These are phyloP conservation scores for Saccharomyces uvarum DNA, from an alignment of 1,139 yeast genomes.

Conservation along the genomic window DNA sequence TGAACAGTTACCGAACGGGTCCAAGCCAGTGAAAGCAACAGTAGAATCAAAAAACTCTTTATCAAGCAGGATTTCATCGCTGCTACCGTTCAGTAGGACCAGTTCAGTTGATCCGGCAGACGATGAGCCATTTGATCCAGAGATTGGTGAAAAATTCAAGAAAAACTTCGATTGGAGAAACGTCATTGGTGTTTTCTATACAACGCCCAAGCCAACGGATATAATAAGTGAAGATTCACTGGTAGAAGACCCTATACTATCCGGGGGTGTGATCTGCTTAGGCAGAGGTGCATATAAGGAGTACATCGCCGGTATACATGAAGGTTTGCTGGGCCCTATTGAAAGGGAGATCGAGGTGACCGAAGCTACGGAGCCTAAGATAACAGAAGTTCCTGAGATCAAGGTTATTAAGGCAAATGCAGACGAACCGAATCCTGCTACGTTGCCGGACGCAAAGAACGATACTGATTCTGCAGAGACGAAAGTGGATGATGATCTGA, in stretches of 20 bases:
- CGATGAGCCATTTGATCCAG: constrained; percentile 7
- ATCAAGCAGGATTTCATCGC: background rate
- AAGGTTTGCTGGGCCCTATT: constrained; percentile 88
- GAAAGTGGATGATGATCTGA: constrained; percentile 23
- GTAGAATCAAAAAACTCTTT: background rate
- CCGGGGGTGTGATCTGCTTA: constrained; percentile 84
- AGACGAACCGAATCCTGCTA: constrained; percentile 7
- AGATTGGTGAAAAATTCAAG: constrained; percentile 30
- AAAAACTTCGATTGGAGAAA: constrained; percentile 47
- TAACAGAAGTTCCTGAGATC: constrained; percentile 3
- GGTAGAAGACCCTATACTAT: constrained; percentile 36
- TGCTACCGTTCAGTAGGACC: background rate
- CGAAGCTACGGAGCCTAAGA: constrained; percentile 4
- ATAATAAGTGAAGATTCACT: constrained; percentile 43
- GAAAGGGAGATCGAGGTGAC: constrained; percentile 44
- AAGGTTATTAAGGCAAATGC: background rate
- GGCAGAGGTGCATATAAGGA: constrained; percentile 97
- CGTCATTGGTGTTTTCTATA: constrained; percentile 51
- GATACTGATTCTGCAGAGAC: constrained; percentile 11
- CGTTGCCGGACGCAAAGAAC: constrained; percentile 13
- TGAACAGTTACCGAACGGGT: background rate
- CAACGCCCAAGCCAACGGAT: constrained; percentile 32
- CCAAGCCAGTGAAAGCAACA: background rate
- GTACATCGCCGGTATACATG: constrained; percentile 82
- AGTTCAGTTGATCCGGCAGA: background rate